A percentile compares a stretch with the other conserved stretches of the same genome.
Evolutionary conservation across 2,329 filamentous ascomycete genomes (phyloP).

Genomic region (Monilinia vaccinii-corymbosi): DNA sequence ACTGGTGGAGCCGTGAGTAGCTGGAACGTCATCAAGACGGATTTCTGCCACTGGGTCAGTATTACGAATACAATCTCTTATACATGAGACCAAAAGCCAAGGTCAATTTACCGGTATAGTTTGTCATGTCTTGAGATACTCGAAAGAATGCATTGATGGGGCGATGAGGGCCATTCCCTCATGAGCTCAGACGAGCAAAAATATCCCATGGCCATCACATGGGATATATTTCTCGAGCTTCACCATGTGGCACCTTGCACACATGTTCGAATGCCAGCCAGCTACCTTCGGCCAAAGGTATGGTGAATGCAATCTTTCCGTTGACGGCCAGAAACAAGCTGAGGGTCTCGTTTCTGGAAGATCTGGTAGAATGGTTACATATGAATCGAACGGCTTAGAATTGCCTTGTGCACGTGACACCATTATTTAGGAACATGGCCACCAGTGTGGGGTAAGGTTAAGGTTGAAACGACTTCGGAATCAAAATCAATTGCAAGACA

Average conservation of each 20-base stretch:
- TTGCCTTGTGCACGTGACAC: not conserved
- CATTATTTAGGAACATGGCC: not conserved
- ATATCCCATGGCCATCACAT: not conserved
- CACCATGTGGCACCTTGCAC: not conserved
- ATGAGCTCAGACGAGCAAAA: not conserved
- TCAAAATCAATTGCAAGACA: not conserved
- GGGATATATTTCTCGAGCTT: not conserved
- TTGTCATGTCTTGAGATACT: not conserved
- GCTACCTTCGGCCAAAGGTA: not conserved
- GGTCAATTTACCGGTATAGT: not conserved
- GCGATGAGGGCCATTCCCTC: too few species aligned
- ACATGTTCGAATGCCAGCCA: not conserved
- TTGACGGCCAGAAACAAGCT: not conserved
- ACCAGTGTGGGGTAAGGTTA: not conserved
- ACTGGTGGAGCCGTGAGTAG: not conserved
- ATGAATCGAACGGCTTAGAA: not conserved
- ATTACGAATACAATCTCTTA: too few species aligned
- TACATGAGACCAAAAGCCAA: not conserved
- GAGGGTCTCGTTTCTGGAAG: not conserved
- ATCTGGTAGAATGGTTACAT: not conserved
- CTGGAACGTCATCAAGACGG: not conserved
- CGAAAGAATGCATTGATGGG: not conserved
- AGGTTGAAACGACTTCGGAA: too few species aligned
- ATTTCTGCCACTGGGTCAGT: not conserved
- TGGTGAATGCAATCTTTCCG: not conserved